Evolutionary conservation across 164 flowering plant species (phyloP), one percentile per base, ranked within the genome.

Genomic region (Umbellularia californica): DNA sequence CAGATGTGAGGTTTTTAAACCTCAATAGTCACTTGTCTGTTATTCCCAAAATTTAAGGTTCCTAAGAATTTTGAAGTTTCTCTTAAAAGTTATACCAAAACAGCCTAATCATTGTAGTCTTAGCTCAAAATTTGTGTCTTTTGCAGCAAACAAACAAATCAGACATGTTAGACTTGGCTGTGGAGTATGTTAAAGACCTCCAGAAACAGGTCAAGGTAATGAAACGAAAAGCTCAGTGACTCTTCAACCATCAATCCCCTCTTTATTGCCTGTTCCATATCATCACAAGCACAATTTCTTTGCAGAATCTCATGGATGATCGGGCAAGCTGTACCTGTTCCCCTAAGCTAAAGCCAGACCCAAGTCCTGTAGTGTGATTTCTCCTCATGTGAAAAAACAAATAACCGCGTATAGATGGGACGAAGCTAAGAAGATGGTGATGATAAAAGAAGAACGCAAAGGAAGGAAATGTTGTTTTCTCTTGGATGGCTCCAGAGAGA

Each of bases 131-230:
- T 30, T 30, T 41, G 10, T 28, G 1, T 66, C n/a, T 30, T 62
- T 33, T 15, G 30, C 92, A 94, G 98, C 99, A 95, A 95, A 93
- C 97, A 58, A 95, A 88, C 89, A 95, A 97, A 1, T 82, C 98
- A 27, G 99, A 95, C 81, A 95, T 95, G 99, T 74, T 95, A 78
- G 98, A 95, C 75, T 87, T 92, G 82, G 97, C 99, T 3, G 97
- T 93, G 24, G 98, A 93, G 3, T 91, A 95, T 83, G 91, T 95
- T 6, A 95, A 93, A 82, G 94, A 89, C 23, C 95, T 95, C 27
- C 98, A 95, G 77, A 79, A 82, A 63, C 86, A 95, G 74, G 86
- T 87, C 65, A 84, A 95, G 97, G 99, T 95, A 88, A 10, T 41
- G 20, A 55, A 35, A 11, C 27, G 50, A 19, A 3, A 50, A 15